Base-by-base conservation (phyloP, 2,329 filamentous ascomycete species). In the Pyrenophora seminiperda region DNA sequence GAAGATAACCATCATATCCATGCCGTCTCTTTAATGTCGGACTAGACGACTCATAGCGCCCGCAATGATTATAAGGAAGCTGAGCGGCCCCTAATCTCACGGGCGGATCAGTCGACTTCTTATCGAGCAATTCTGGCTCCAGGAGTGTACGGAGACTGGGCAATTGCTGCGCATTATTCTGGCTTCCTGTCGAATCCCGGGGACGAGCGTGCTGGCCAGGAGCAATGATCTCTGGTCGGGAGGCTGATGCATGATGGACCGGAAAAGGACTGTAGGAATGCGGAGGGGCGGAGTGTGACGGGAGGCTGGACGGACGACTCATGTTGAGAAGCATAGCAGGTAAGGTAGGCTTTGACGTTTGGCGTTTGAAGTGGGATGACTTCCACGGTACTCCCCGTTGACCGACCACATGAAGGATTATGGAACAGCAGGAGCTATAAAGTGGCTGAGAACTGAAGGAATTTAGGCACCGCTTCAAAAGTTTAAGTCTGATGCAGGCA, bases 231-330 rank as follows among this genome's bases (percentile, higher is more conserved):
- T 71, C 63, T 44, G 65, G 58, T 41, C 61, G 65, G 41, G 67
- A 66, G 7, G 61, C 53, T 45, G 62, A 58, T 45, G 59, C 63
- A 56, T 52, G 60, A 40, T 62, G 50, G 48, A 57, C 54, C 50
- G 66, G 59, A 50, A 70, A 71, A 24, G 63, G 54, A 50, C 47
- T 60, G 58, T 69, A 67, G 34, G 64, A 64, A 9, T 61, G 50
- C 30, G 63, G 59, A 59, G 66, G 66, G 22, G 63, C 66, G 55
- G 64, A 62, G 89, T 91, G 96, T 65, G 90, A 89, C 1, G 91
- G 90, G 68, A 96, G 96, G 47, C 95, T 91, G 2, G 81, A 81
- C 70, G 95, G 88, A 17, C 90, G 91, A 65, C 95, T 90, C 61
- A 96, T 91, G 32, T 88, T 80, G 41, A 89, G 89, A 66, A 72